A percentile compares a stretch with the other conserved stretches of the same genome.
phyloP scores from a whole-genome alignment of 2,329 filamentous ascomycete genomes.

The Pseudopyricularia cyperi region DNA sequence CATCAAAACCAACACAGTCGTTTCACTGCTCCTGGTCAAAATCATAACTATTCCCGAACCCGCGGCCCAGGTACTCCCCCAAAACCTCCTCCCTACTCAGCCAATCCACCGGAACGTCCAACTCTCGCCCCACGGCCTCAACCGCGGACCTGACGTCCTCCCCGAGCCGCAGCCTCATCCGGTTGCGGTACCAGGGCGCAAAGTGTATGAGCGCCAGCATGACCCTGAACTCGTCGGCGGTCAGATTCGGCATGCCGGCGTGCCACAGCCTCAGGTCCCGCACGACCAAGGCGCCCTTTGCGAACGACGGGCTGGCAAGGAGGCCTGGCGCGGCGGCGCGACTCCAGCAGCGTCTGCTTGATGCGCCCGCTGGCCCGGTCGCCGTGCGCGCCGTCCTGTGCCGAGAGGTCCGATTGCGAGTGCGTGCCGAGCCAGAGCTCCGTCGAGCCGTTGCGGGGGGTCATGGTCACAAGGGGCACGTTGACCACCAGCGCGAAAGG shows the following conservation, averaged over 20 bases:
- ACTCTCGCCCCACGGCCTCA: not conserved
- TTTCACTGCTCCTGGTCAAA: not conserved
- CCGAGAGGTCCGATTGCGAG: constrained; percentile 14
- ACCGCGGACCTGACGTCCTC: not conserved
- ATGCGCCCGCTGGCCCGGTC: constrained; percentile 40
- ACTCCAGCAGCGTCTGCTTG: constrained; percentile 23
- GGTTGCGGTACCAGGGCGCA: constrained; percentile 20
- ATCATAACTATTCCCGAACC: not conserved
- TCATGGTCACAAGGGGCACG: constrained; percentile 35
- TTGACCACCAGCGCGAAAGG: constrained; percentile 45
- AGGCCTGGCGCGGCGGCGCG: constrained; percentile 17
- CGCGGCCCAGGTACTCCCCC: not conserved
- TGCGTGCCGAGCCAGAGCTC: constrained; percentile 50
- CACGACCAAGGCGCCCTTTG: constrained; percentile 38
- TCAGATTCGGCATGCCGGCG: constrained; percentile 47
- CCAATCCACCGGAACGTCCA: not conserved
- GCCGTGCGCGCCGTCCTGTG: constrained; percentile 35
- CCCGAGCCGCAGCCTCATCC: not conserved
- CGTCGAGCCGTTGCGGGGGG: constrained; percentile 38
- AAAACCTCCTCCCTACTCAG: not conserved
- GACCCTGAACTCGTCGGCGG: constrained; percentile 23
- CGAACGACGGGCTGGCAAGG: constrained; percentile 31
- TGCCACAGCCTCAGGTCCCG: constrained; percentile 51
- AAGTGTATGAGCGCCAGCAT: constrained; percentile 27
- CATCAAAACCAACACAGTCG: too few relatives aligned